Evolutionary conservation across 768 basidiomycete genomes (phyloP), one percentile per base, ranked within the genome.

Genomic region (Xerocomellus chrysenteron): DNA sequence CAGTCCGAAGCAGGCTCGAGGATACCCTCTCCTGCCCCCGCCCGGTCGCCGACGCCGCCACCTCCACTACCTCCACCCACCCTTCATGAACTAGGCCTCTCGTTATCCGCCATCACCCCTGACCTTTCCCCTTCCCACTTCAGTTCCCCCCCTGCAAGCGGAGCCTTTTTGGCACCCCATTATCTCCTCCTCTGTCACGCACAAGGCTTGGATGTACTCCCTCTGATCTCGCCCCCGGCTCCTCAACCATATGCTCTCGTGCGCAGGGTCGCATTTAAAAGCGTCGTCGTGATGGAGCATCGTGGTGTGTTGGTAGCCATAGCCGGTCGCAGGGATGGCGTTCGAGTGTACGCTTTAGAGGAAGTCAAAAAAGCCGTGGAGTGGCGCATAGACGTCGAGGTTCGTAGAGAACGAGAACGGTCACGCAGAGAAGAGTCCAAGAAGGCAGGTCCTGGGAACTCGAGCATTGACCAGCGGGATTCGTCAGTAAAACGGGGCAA

Each of bases 281-380:
- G 82, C 54, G 86, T 94, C n/a, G 88, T 94, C 1, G 87, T 94
- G 14, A 94, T 94, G 92, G 92, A 94, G 64, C 89, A 93, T 65
- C 87, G 92, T 32, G 92, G 91, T 8, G 90, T 94, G 0, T 75
- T 94, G n/a, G 92, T 94, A 10, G 91, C 92, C 13, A 92, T 94
- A 58, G 92, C 92, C 16, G 92, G 92, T 10, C 77, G 92, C 58
- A 76, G 92, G 62, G 90, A 93, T 59, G 91, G 92, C 4, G 91
- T 94, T 43, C 82, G 92, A 36, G 92, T 94, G 17, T 94, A 94
- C 69, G 92, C 92, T 17, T 76, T 94, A 16, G 91, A 93, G 56
- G 92, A 94, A 65, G 82, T 94, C 13, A 89, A 86, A 70, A 90
- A 86, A 66, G 88, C 86, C 3, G 85, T 94, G 7, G 92, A 94